phyloP scores from a whole-genome alignment of 805 yeast species.

The Metschnikowia aberdeeniae region DNA sequence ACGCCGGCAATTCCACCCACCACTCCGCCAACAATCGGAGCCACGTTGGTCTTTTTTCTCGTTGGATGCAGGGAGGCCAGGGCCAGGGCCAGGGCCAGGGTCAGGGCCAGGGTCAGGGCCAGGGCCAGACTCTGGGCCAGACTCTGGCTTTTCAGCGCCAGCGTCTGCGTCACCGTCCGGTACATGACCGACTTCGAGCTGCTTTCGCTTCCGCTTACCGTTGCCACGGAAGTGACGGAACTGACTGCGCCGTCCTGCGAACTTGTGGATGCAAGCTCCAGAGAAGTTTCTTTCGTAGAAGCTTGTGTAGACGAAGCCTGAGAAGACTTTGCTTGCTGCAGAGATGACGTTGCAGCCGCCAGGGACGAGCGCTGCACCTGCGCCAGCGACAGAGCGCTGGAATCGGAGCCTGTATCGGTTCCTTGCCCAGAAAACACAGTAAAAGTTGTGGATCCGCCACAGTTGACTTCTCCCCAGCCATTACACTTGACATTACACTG shows the following conservation, averaged over 20 bases:
- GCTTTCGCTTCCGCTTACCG: background rate
- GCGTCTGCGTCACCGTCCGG: constrained; percentile 14
- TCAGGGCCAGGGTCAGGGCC: constrained; percentile 3
- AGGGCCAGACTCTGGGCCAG: constrained; percentile 6
- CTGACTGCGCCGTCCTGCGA: background rate
- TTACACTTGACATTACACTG: constrained; percentile 30
- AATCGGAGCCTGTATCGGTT: constrained; percentile 19
- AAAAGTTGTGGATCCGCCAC: constrained; percentile 38
- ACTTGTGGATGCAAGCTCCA: no score
- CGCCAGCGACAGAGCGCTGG: constrained; percentile 8
- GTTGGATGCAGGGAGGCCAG: constrained; percentile 3
- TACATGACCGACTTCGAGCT: constrained; percentile 4
- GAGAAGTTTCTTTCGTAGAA: no score
- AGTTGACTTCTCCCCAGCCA: constrained; percentile 31
- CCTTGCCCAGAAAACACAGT: constrained; percentile 20
- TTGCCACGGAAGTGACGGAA: background rate
- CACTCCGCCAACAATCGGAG: constrained; percentile 44
- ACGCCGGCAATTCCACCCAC: constrained; percentile 40
- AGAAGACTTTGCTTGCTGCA: background rate
- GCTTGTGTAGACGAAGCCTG: background rate
- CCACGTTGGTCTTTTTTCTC: constrained; percentile 22
- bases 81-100: background rate
- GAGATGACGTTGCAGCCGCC: constrained; percentile 5
- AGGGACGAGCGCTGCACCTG: constrained; percentile 7
- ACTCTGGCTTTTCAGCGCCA: background rate